Percentiles rank a stretch among this genome's conserved stretches.
Evolutionary conservation across 305 asterid species (phyloP).

Genomic region (Ilex paraguariensis): DNA sequence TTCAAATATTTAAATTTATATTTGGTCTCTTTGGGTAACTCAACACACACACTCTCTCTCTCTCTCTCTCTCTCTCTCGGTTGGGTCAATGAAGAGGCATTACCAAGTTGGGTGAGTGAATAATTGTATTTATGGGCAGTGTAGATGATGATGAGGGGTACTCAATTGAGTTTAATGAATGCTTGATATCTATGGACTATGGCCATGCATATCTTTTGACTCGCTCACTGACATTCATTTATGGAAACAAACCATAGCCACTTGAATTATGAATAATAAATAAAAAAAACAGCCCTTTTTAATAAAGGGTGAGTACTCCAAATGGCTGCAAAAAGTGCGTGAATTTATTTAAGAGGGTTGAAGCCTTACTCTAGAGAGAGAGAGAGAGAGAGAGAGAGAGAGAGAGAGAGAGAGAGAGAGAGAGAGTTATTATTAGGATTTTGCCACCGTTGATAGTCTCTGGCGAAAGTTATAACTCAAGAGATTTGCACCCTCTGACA

Average conservation of each 20-base stretch:
- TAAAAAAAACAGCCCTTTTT: not conserved
- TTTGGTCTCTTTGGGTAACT: too few species aligned
- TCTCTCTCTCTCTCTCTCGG: too few species aligned
- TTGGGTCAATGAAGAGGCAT: too few species aligned
- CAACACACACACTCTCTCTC: too few species aligned
- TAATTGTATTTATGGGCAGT: constrained; percentile 1
- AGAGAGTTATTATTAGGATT: not conserved
- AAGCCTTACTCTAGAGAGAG: too few species aligned
- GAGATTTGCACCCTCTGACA: not conserved
- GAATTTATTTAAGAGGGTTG: not conserved
- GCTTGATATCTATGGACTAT: not conserved
- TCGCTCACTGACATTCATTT: not conserved
- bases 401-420: too few species aligned
- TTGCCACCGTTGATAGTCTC: not conserved
- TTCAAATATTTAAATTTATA: too few species aligned
- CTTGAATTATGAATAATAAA: not conserved
- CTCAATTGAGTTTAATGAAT: not conserved
- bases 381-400: too few species aligned
- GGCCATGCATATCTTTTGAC: not conserved
- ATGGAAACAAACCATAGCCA: not conserved
- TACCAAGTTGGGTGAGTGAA: not conserved
- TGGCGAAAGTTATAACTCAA: not conserved
- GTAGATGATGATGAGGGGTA: constrained; percentile 1
- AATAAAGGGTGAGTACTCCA: not conserved
- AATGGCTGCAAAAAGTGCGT: not conserved